Evolutionary conservation across 805 yeast species (phyloP).

Genomic region (Saccharomycopsis sp.): DNA sequence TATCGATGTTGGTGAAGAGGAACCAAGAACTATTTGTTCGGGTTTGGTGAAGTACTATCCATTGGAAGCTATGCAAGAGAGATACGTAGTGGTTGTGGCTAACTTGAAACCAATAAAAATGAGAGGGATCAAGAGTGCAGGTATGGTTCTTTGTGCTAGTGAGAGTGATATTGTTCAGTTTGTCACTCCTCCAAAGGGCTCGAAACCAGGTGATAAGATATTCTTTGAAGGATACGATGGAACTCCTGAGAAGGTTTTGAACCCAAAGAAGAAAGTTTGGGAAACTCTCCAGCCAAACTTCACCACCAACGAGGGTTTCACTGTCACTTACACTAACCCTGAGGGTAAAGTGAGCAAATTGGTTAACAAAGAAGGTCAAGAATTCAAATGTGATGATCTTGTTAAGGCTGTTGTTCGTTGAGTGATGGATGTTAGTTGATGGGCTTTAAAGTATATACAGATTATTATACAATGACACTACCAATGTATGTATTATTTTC

Average conservation of each 20-base stretch:
- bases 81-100: slow-evolving; percentile 85
- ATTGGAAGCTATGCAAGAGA: slow-evolving; percentile 91
- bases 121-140: slow-evolving; percentile 95
- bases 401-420: slow-evolving; percentile 77
- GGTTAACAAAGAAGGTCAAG: slow-evolving; percentile 73
- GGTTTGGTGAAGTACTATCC: slow-evolving; percentile 89
- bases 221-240: slow-evolving; percentile 90
- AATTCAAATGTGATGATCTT: slow-evolving; percentile 65
- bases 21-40: slow-evolving; percentile 94
- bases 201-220: slow-evolving; percentile 92
- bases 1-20: slow-evolving; percentile 87
- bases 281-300: slow-evolving; percentile 90
- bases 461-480: too few relatives aligned
- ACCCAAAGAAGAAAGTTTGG: slow-evolving; percentile 98
- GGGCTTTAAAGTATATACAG: not conserved
- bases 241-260: slow-evolving; percentile 83
- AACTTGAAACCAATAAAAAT: slow-evolving; percentile 95
- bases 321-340: slow-evolving; percentile 71
- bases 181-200: slow-evolving; percentile 88
- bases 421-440: slow-evolving; percentile 10
- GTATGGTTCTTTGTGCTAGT: slow-evolving; percentile 96
- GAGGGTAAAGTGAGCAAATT: slow-evolving; percentile 66
- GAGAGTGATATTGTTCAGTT: slow-evolving; percentile 73
- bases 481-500: too few relatives aligned
- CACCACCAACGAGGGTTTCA: slow-evolving; percentile 67